Evolutionary conservation across 1,139 yeast species (phyloP).

Genomic region (Zygoascus meyerae): DNA sequence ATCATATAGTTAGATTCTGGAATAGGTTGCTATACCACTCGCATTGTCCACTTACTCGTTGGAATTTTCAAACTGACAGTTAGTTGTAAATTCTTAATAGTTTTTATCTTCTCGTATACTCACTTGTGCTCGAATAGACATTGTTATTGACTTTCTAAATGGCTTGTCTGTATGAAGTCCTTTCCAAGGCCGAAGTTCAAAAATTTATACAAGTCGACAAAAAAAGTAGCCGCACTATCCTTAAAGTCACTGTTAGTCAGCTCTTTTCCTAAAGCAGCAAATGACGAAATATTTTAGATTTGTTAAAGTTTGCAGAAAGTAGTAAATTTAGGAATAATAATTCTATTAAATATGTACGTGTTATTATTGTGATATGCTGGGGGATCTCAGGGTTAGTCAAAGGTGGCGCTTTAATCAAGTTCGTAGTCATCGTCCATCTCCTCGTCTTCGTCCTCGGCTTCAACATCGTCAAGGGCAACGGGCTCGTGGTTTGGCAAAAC

Average conservation of each 20-base stretch:
- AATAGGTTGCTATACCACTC: background rate
- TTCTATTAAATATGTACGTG: background rate
- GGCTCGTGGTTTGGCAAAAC: constrained; percentile 83
- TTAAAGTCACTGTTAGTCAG: constrained; percentile 5
- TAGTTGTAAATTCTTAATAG: background rate
- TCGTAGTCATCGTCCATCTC: constrained; percentile 13
- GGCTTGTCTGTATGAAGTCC: background rate
- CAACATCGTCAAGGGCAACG: constrained; percentile 51
- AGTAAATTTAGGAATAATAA: background rate
- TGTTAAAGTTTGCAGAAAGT: background rate
- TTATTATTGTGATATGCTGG: background rate
- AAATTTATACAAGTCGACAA: constrained; percentile 3
- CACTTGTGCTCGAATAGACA: constrained; percentile 27
- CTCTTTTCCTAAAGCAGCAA: background rate
- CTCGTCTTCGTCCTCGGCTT: constrained; percentile 41
- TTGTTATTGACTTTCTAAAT: constrained; percentile 7
- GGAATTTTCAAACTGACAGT: constrained; percentile 76
- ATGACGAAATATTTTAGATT: background rate
- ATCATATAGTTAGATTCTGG: constrained; percentile 4
- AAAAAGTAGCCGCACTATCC: background rate
- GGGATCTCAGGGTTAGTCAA: no score
- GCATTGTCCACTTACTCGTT: constrained; percentile 50
- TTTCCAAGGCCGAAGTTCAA: background rate
- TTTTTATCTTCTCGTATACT: constrained; percentile 5
- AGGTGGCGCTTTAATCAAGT: constrained; percentile 1